Percentiles rank a stretch among this genome's conserved stretches.
Evolutionary conservation across 1,139 yeast genomes (phyloP).

Genomic region (Debaryomyces subglobosus): DNA sequence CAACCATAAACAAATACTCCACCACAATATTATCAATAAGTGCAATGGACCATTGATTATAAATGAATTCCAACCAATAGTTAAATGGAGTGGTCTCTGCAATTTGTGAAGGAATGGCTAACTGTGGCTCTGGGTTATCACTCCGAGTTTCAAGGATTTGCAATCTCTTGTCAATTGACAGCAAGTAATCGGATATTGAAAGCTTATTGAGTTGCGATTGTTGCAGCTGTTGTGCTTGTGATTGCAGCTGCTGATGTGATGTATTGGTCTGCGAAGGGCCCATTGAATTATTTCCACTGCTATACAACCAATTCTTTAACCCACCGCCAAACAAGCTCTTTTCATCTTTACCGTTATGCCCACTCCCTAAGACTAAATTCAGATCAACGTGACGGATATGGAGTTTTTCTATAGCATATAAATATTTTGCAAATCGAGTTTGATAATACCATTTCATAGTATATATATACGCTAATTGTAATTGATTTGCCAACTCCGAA

Average conservation of each 20-base stretch:
- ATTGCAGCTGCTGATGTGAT: conserved; percentile 4
- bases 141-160: conserved; percentile 40
- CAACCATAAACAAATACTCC: conserved; percentile 74
- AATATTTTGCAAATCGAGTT: conserved; percentile 76
- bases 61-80: conserved; percentile 74
- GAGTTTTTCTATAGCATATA: conserved; percentile 71
- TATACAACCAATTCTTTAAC: conserved; percentile 30
- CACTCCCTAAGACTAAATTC: conserved; percentile 52
- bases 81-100: conserved; percentile 75
- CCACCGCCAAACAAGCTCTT: conserved; percentile 29
- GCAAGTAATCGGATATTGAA: conserved; percentile 50
- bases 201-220: conserved; percentile 16
- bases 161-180: conserved; percentile 58
- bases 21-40: conserved; percentile 75
- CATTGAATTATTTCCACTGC: conserved; percentile 9
- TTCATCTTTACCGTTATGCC: conserved; percentile 27
- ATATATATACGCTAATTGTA: conserved; percentile 76
- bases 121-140: conserved; percentile 44
- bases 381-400: conserved; percentile 56
- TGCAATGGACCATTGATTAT: conserved; percentile 73
- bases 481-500: conserved; percentile 70
- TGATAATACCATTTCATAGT: conserved; percentile 95
- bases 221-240: background rate
- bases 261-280: conserved; percentile 5
- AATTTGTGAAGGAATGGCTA: conserved; percentile 80